phyloP scores from a whole-genome alignment of 495 filamentous ascomycete genomes.

The Daldinia vernicosa region DNA sequence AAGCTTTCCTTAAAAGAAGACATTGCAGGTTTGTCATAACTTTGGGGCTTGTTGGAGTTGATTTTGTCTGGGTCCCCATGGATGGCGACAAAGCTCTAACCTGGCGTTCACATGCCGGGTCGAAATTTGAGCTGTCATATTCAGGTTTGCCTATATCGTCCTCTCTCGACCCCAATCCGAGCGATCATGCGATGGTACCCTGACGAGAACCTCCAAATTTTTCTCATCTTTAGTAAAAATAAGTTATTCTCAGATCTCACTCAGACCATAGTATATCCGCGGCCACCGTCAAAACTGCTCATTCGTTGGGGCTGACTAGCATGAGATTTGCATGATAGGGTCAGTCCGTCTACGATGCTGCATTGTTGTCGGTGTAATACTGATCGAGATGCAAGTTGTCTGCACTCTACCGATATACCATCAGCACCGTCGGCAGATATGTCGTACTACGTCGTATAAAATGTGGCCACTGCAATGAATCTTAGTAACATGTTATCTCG shows the following conservation, averaged over 20 bases:
- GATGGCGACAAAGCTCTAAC: not conserved
- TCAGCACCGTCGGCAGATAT: conserved; percentile 15
- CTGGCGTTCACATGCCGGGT: conserved; percentile 12
- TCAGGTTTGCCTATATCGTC: not conserved
- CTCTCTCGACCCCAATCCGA: conserved; percentile 12
- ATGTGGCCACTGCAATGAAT: not conserved
- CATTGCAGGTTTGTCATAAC: not conserved
- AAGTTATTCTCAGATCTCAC: conserved; percentile 7
- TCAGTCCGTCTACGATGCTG: conserved; percentile 5
- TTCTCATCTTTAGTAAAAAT: conserved; percentile 17
- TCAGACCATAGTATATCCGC: not conserved
- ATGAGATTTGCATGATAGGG: not conserved
- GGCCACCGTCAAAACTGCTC: not conserved
- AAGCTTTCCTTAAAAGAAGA: not conserved
- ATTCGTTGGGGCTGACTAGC: not conserved
- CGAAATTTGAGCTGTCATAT: conserved; percentile 28
- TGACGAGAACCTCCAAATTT: not conserved
- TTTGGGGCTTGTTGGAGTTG: not conserved
- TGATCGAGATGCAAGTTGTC: conserved; percentile 6
- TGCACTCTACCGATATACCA: conserved; percentile 2
- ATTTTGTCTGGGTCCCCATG: not conserved
- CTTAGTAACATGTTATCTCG: conserved; percentile 4
- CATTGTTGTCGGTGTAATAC: not conserved
- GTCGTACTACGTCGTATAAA: conserved; percentile 30
- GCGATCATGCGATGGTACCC: not conserved